Percentiles rank a stretch among this genome's conserved stretches.
Evolutionary conservation across 805 yeast genomes (phyloP).

Genomic region (Naumovozyma baii): DNA sequence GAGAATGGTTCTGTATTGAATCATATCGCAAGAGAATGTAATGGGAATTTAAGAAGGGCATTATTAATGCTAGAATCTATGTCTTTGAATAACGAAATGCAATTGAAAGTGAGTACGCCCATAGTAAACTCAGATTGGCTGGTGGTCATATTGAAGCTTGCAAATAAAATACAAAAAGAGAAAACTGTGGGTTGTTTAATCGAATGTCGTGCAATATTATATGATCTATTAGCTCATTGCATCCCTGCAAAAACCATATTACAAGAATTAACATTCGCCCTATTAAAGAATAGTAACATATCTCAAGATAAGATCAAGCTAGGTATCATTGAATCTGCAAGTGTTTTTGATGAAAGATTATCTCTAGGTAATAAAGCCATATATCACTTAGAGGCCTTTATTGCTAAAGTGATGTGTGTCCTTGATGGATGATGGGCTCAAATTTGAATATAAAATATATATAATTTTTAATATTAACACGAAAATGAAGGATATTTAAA

Average conservation of each 20-base stretch:
- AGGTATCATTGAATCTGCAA: slow-evolving; percentile 49
- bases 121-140: slow-evolving; percentile 83
- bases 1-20: slow-evolving; percentile 38
- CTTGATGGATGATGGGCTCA: slow-evolving; percentile 32
- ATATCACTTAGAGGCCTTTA: slow-evolving; percentile 89
- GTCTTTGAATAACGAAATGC: slow-evolving; percentile 53
- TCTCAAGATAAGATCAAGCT: slow-evolving; percentile 26
- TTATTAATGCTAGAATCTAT: slow-evolving; percentile 75
- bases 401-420: slow-evolving; percentile 75
- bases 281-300: slow-evolving; percentile 27
- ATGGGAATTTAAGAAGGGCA: slow-evolving; percentile 70
- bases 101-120: slow-evolving; percentile 37
- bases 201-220: slow-evolving; percentile 56
- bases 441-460: slow-evolving; percentile 2
- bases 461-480: not conserved
- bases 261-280: slow-evolving; percentile 46
- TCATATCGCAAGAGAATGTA: slow-evolving; percentile 44
- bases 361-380: slow-evolving; percentile 81
- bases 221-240: slow-evolving; percentile 85
- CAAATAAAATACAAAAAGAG: slow-evolving; percentile 47
- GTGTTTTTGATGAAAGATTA: slow-evolving; percentile 75
- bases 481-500: not conserved
- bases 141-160: slow-evolving; percentile 58
- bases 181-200: slow-evolving; percentile 50
- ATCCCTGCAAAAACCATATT: slow-evolving; percentile 81